These are phyloP conservation scores for Magnusiomyces sp. DNA, from an alignment of 1,139 yeast species.

Conservation along the genomic window DNA sequence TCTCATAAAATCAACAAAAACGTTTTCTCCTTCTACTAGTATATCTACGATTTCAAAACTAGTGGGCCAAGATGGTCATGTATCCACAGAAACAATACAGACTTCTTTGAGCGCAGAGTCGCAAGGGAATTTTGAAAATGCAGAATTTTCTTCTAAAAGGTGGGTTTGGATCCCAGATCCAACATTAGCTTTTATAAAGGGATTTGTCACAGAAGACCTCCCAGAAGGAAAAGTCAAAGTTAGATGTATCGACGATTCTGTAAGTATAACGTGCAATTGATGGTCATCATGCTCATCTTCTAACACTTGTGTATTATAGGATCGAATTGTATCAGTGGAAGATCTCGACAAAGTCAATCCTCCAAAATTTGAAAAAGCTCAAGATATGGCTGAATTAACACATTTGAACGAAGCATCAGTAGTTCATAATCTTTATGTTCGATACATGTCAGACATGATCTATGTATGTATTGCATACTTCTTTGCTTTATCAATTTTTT, in stretches of 20 bases:
- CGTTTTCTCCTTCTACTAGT: conserved; percentile 13
- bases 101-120: too few relatives aligned
- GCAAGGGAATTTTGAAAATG: conserved; percentile 27
- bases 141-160: conserved; percentile 46
- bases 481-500: conserved; percentile 1
- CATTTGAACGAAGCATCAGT: conserved; percentile 93
- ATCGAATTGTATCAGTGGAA: conserved; percentile 38
- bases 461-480: conserved; percentile 34
- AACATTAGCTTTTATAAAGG: conserved; percentile 58
- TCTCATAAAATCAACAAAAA: conserved; percentile 3
- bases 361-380: conserved; percentile 80
- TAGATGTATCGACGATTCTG: conserved; percentile 42
- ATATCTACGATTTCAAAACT: conserved; percentile 7
- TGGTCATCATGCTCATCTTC: neutral
- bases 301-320: conserved; percentile 21
- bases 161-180: conserved; percentile 83
- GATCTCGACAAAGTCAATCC: conserved; percentile 67
- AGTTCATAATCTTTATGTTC: conserved; percentile 63
- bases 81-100: too few relatives aligned
- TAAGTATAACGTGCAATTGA: conserved; percentile 20
- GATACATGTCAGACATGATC: conserved; percentile 72
- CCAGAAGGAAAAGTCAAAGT: conserved; percentile 47
- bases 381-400: conserved; percentile 94
- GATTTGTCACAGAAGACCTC: conserved; percentile 49
- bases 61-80: neutral